Evolutionary conservation across 2,329 filamentous ascomycete genomes (phyloP).

Genomic region (Pseudogymnoascus sp.): DNA sequence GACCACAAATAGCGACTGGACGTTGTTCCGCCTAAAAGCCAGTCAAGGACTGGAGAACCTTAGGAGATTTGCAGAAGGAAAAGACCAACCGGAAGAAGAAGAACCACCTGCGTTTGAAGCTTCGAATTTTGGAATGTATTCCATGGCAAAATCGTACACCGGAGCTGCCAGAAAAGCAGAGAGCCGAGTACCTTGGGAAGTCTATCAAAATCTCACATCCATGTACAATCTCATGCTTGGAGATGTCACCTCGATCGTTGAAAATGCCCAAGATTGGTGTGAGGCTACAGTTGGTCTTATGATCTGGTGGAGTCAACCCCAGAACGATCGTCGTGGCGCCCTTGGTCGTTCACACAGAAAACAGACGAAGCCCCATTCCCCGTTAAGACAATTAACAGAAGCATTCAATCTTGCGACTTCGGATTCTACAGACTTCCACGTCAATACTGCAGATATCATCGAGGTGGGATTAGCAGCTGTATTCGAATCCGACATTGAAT

Average conservation of each 20-base stretch:
- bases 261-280: slow-evolving; percentile 80
- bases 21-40: slow-evolving; percentile 70
- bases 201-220: slow-evolving; percentile 77
- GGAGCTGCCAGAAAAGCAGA: slow-evolving; percentile 67
- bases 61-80: slow-evolving; percentile 71
- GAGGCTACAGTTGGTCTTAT: slow-evolving; percentile 79
- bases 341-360: slow-evolving; percentile 21
- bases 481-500: slow-evolving; percentile 76
- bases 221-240: slow-evolving; percentile 79
- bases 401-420: slow-evolving; percentile 62
- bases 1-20: slow-evolving; percentile 74
- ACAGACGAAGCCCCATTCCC: slow-evolving; percentile 19
- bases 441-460: slow-evolving; percentile 68
- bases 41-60: slow-evolving; percentile 63
- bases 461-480: slow-evolving; percentile 78
- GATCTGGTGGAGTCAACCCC: slow-evolving; percentile 88
- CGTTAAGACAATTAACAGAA: slow-evolving; percentile 50
- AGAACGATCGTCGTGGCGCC: slow-evolving; percentile 38
- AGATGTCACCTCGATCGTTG: slow-evolving; percentile 66
- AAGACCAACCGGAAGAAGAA: slow-evolving; percentile 40
- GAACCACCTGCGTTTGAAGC: slow-evolving; percentile 34
- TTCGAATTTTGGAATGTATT: slow-evolving; percentile 35
- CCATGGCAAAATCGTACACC: slow-evolving; percentile 54
- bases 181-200: slow-evolving; percentile 80
- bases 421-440: slow-evolving; percentile 62